Evolutionary conservation across 179 eudicot species (phyloP).

Genomic region (Spinacia oleracea): DNA sequence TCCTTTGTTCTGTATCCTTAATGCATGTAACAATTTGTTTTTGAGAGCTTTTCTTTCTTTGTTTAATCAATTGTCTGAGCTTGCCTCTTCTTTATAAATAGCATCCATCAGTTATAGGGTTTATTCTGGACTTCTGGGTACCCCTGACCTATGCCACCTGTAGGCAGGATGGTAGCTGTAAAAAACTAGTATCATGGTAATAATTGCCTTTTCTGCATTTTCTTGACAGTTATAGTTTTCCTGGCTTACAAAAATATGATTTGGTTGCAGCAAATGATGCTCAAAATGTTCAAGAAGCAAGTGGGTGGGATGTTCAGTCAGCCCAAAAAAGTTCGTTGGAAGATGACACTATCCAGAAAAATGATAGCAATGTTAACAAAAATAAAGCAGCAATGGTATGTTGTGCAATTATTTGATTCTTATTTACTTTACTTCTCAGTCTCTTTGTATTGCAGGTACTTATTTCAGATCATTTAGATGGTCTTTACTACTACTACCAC

Average conservation of each 20-base stretch:
- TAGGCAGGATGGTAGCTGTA: not conserved
- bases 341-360: slow-evolving; percentile 21
- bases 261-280: slow-evolving; percentile 50
- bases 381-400: slow-evolving; percentile 46
- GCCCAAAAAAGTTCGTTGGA: slow-evolving; percentile 20
- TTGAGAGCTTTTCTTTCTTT: not conserved
- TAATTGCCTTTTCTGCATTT: not conserved
- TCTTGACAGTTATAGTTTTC: not conserved
- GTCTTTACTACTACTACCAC: too few relatives aligned
- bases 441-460: not conserved
- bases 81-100: not conserved
- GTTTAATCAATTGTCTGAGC: not conserved
- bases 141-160: not conserved
- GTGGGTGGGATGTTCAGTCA: slow-evolving; percentile 29
- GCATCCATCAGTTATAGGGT: not conserved
- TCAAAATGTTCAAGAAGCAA: slow-evolving; percentile 12
- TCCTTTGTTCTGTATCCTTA: not conserved
- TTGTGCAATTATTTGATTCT: slow-evolving; percentile 9
- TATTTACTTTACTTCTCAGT: not conserved
- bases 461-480: not conserved
- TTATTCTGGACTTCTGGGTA: not conserved
- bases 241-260: slow-evolving; percentile 4
- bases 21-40: not conserved
- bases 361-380: slow-evolving; percentile 31
- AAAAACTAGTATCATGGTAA: not conserved